Evolutionary conservation across 768 basidiomycete genomes (phyloP).

Genomic region (Kwoniella sp.): DNA sequence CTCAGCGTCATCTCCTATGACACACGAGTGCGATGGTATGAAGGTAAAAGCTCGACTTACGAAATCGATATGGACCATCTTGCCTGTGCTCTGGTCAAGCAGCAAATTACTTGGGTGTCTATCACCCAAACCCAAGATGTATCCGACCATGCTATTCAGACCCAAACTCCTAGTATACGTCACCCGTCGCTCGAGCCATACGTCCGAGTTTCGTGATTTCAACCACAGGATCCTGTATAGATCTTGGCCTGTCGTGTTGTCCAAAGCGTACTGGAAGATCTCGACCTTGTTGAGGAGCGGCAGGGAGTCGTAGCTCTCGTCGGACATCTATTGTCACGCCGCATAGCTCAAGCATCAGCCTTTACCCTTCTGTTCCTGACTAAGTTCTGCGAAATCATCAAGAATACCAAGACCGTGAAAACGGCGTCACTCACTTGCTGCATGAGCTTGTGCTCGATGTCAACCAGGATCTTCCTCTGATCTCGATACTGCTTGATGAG

Average conservation of each 20-base stretch:
- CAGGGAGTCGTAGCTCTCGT: constrained; percentile 86
- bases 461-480: constrained; percentile 89
- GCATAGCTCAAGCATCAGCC: background rate
- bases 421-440: constrained; percentile 68
- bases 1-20: too few relatives aligned
- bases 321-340: constrained; percentile 77
- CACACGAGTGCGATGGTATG: background rate
- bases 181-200: constrained; percentile 94
- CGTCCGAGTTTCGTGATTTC: constrained; percentile 90
- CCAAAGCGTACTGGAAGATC: constrained; percentile 96
- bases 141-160: constrained; percentile 97
- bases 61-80: constrained; percentile 78
- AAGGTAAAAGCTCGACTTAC: too few relatives aligned
- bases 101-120: constrained; percentile 94
- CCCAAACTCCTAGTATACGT: constrained; percentile 94
- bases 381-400: background rate
- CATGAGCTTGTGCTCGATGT: constrained; percentile 99
- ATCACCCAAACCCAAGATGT: constrained; percentile 96
- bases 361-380: background rate
- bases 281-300: constrained; percentile 96
- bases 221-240: constrained; percentile 95
- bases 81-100: constrained; percentile 85
- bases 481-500: constrained; percentile 95
- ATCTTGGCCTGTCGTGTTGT: constrained; percentile 98
- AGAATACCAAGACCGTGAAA: constrained; percentile 2